Evolutionary conservation across 2,329 filamentous ascomycete genomes (phyloP).

Genomic region (Hypoxylon sp.): DNA sequence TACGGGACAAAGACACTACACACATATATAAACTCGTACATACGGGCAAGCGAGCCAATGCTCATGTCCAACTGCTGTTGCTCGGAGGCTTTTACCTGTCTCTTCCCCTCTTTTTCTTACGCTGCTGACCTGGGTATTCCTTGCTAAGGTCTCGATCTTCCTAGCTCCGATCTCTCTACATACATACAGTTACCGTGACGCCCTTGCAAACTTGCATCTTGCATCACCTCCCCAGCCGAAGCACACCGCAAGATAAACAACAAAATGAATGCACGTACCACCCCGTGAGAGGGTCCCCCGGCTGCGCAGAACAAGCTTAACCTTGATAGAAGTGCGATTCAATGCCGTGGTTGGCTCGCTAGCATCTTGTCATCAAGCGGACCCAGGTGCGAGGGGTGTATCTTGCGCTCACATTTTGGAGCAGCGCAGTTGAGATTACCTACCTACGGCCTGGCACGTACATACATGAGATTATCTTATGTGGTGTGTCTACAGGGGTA

Average conservation of each 20-base stretch:
- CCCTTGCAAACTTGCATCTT: constrained; percentile 42
- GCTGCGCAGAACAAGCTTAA: constrained; percentile 38
- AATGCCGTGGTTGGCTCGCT: constrained; percentile 42
- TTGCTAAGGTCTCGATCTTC: constrained; percentile 40
- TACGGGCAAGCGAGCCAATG: constrained; percentile 33
- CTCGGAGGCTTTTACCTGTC: constrained; percentile 31
- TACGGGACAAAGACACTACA: constrained; percentile 23
- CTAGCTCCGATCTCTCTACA: constrained; percentile 43
- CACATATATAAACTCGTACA: constrained; percentile 32
- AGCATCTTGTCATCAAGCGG: constrained; percentile 31
- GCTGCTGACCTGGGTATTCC: constrained; percentile 39
- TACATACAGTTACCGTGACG: constrained; percentile 42
- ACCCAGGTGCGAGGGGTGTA: constrained; percentile 18
- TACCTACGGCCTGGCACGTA: constrained; percentile 26
- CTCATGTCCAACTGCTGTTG: constrained; percentile 22
- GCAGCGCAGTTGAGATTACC: constrained; percentile 42
- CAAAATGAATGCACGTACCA: constrained; percentile 33
- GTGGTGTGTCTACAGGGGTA: constrained; percentile 36
- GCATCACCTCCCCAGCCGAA: constrained; percentile 33
- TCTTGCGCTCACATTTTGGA: constrained; percentile 28
- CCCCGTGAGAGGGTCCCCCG: constrained; percentile 14
- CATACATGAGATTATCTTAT: constrained; percentile 42
- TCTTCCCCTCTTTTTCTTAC: constrained; percentile 35
- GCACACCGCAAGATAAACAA: constrained; percentile 44
- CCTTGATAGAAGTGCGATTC: constrained; percentile 36